These are phyloP conservation scores for Blepharisma japonicum DNA, from an alignment of 73 alveolate genomes.

Conservation along the genomic window DNA sequence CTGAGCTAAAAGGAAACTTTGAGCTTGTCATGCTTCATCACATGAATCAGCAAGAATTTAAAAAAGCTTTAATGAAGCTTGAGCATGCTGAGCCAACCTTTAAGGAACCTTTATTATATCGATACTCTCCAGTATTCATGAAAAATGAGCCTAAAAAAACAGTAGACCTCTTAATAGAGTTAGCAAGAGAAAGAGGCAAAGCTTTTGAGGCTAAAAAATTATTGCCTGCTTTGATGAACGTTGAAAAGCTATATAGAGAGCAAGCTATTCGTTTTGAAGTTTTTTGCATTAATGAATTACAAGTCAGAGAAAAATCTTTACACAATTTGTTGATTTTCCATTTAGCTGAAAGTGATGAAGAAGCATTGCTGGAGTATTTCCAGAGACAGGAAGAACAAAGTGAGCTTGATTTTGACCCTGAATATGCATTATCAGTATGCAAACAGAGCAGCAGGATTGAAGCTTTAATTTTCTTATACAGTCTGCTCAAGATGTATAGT, in stretches of 20 bases:
- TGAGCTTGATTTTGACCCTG: slow-evolving; percentile 74
- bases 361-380: slow-evolving; percentile 67
- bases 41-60: slow-evolving; percentile 78
- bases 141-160: slow-evolving; percentile 81
- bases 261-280: slow-evolving; percentile 57
- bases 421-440: slow-evolving; percentile 92
- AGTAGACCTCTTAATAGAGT: slow-evolving; percentile 60
- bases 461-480: slow-evolving; percentile 77
- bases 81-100: slow-evolving; percentile 51
- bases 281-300: slow-evolving; percentile 44
- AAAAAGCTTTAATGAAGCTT: slow-evolving; percentile 72
- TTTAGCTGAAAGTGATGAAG: slow-evolving; percentile 72
- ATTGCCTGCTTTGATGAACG: slow-evolving; percentile 87
- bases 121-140: slow-evolving; percentile 83
- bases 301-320: slow-evolving; percentile 75
- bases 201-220: slow-evolving; percentile 72
- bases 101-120: slow-evolving; percentile 68
- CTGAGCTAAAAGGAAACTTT: slow-evolving; percentile 68
- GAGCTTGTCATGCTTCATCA: slow-evolving; percentile 85
- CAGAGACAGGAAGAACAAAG: slow-evolving; percentile 60
- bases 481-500: slow-evolving; percentile 89
- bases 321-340: slow-evolving; percentile 86
- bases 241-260: slow-evolving; percentile 65
- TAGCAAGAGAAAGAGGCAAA: slow-evolving; percentile 49
- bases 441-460: slow-evolving; percentile 75